Conservation (phyloP, 2,329 filamentous ascomycete genomes). For the Cercospora sesami region DNA sequence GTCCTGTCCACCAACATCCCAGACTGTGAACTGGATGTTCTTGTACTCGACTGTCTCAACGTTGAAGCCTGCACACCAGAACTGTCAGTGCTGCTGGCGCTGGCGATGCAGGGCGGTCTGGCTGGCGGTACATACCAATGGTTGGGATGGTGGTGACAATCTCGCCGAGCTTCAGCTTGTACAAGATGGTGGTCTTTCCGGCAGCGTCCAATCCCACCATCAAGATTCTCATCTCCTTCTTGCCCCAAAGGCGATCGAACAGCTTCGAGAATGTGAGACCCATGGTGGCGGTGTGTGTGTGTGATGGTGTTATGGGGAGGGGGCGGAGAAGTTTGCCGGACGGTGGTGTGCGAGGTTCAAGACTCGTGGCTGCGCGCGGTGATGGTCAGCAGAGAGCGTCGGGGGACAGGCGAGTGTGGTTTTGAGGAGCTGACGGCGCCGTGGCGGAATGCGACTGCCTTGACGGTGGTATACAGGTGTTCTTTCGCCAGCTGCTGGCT, state of each 20-base stretch:
- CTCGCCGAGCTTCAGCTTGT: conserved; percentile 98
- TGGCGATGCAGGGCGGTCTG: not conserved
- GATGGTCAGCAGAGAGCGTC: conserved; percentile 1
- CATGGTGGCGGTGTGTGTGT: conserved; percentile 66
- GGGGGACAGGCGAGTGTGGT: not conserved
- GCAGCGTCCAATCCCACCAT: conserved; percentile 98
- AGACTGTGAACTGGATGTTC: conserved; percentile 99
- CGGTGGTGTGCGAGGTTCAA: not conserved
- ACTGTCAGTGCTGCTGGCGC: conserved; percentile 16
- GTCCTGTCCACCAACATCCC: conserved; percentile 98
- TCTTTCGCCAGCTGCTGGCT: conserved; percentile 16
- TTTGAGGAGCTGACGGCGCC: not conserved
- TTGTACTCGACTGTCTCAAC: conserved; percentile 99
- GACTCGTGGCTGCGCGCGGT: not conserved
- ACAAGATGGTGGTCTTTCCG: conserved; percentile 98
- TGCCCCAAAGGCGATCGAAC: conserved; percentile 98
- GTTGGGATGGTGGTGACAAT: conserved; percentile 98
- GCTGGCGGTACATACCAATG: conserved; percentile 59
- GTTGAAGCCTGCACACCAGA: conserved; percentile 69
- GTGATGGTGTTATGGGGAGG: conserved; percentile 10
- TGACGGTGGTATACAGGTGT: conserved; percentile 23
- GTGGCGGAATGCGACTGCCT: conserved; percentile 26
- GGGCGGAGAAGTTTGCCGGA: not conserved
- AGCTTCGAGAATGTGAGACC: conserved; percentile 92
- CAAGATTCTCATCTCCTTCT: conserved; percentile 97